A percentile compares a stretch with the other conserved stretches of the same genome.
phyloP scores from a whole-genome alignment of 345 rosid genomes.

The Populus euphratica region DNA sequence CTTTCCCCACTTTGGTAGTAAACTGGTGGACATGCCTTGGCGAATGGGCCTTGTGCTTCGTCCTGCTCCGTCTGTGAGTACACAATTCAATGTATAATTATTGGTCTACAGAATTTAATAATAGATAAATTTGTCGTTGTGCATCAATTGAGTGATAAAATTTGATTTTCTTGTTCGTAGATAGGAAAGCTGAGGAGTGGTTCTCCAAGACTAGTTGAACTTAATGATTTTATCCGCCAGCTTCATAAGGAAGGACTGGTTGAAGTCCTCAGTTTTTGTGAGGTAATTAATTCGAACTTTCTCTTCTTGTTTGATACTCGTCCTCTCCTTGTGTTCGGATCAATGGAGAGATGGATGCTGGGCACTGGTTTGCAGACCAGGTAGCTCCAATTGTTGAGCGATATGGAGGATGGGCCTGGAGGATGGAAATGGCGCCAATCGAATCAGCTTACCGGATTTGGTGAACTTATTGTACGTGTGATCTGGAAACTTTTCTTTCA shows the following conservation, averaged over 20 bases:
- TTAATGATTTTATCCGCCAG: constrained; percentile 76
- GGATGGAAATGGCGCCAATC: constrained; percentile 87
- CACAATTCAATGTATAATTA: neutral
- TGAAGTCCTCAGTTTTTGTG: constrained; percentile 82
- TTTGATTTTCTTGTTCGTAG: constrained; percentile 32
- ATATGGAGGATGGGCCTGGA: constrained; percentile 95
- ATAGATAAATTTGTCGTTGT: neutral
- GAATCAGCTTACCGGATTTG: constrained; percentile 99
- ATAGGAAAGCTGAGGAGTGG: constrained; percentile 95
- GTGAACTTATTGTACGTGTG: constrained; percentile 82
- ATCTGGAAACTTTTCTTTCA: neutral
- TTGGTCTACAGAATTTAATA: constrained; percentile 2
- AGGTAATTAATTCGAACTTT: constrained; percentile 42
- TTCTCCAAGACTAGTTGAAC: constrained; percentile 76
- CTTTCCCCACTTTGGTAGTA: constrained; percentile 98
- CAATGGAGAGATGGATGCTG: neutral
- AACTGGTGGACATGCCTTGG: constrained; percentile 98
- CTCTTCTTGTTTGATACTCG: neutral
- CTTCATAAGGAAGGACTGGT: constrained; percentile 72
- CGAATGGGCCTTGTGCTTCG: constrained; percentile 94
- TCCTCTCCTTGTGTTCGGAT: neutral
- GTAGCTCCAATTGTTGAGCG: constrained; percentile 97
- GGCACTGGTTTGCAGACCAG: constrained; percentile 56
- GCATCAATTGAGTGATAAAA: constrained; percentile 8
- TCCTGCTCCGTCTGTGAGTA: constrained; percentile 90